These are phyloP conservation scores for Sophora flavescens DNA, from an alignment of 306 rosid genomes.

Conservation along the genomic window DNA sequence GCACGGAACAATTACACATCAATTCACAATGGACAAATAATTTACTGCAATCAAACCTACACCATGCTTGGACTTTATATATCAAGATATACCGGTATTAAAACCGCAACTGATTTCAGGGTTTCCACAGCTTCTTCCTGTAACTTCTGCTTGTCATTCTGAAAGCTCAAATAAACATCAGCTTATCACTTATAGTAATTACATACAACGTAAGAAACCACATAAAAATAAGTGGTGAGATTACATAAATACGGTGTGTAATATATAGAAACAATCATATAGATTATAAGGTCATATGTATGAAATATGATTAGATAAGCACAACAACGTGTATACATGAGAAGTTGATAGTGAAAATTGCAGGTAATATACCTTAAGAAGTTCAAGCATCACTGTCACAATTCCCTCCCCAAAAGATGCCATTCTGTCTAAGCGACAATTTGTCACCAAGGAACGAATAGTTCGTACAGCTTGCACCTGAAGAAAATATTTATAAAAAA, in stretches of 20 bases:
- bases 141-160: constrained; percentile 20
- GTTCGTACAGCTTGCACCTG: constrained; percentile 25
- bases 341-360: constrained; percentile 12
- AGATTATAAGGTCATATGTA: neutral
- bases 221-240: neutral
- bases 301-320: constrained; percentile 11
- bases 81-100: constrained; percentile 35
- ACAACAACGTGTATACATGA: neutral
- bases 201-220: neutral
- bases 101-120: constrained; percentile 26
- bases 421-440: constrained; percentile 8
- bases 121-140: constrained; percentile 32
- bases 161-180: constrained; percentile 34
- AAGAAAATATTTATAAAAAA: neutral
- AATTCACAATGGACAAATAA: neutral
- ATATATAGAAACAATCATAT: neutral
- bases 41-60: neutral
- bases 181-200: neutral
- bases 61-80: neutral
- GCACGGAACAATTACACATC: constrained; percentile 17
- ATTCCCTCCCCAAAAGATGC: neutral
- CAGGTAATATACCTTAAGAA: constrained; percentile 40
- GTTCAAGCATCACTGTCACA: constrained; percentile 5
- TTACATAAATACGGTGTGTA: neutral
- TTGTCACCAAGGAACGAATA: constrained; percentile 20